These are phyloP conservation scores for Striga hermonthica DNA, from an alignment of 305 asterid species.

Conservation along the genomic window DNA sequence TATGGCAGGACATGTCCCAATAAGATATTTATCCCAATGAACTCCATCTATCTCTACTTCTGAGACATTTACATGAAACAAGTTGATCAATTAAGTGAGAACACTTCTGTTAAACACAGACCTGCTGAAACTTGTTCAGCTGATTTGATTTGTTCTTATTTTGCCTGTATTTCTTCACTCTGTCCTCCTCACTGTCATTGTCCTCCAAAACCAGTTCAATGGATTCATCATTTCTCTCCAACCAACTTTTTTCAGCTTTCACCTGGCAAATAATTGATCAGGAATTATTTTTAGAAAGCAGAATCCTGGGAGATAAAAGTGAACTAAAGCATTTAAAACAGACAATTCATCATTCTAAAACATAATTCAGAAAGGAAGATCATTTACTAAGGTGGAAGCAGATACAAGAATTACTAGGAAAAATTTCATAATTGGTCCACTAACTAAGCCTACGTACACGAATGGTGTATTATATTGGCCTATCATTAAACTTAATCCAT, in stretches of 20 bases:
- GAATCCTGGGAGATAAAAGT: constrained; percentile 16
- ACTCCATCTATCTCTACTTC: neutral
- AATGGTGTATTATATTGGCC: no score
- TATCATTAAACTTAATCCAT: no score
- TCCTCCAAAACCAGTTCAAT: constrained; percentile 77
- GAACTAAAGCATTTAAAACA: constrained; percentile 18
- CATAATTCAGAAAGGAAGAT: neutral
- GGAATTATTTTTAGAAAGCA: neutral
- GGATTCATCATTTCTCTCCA: constrained; percentile 78
- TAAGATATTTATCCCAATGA: constrained; percentile 5
- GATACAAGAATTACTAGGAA: neutral
- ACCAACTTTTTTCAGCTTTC: constrained; percentile 82
- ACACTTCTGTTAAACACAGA: constrained; percentile 30
- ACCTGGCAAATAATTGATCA: constrained; percentile 43
- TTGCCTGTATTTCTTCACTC: constrained; percentile 59
- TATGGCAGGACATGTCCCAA: constrained; percentile 10
- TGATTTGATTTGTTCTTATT: constrained; percentile 66
- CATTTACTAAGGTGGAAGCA: constrained; percentile 9
- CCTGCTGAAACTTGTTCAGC: constrained; percentile 76
- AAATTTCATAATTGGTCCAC: no score
- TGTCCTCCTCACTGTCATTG: constrained; percentile 86
- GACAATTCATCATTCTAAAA: constrained; percentile 13
- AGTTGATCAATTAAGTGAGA: constrained; percentile 16
- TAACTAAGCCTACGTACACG: no score
- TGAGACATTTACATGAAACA: neutral